These are phyloP conservation scores for Protea cynaroides DNA, from an alignment of 164 flowering plant species.

Conservation along the genomic window DNA sequence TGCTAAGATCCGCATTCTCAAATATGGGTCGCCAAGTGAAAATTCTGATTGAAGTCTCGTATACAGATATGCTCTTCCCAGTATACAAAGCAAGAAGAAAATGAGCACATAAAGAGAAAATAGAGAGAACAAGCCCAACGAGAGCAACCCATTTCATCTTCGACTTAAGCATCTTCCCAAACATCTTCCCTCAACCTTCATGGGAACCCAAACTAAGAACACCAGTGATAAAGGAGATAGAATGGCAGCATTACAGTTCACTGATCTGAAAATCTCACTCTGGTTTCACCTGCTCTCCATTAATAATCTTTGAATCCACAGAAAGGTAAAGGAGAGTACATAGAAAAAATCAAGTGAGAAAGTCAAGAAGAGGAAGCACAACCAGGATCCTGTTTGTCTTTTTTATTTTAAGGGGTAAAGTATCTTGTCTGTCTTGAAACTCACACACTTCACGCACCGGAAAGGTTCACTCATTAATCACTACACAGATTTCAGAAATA, in stretches of 20 bases:
- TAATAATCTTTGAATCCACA: too few species aligned
- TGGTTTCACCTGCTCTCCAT: too few species aligned
- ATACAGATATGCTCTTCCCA: constrained; percentile 35
- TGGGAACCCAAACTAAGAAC: constrained; percentile 14
- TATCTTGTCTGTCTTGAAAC: too few species aligned
- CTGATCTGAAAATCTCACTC: background rate
- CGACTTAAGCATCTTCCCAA: constrained; percentile 57
- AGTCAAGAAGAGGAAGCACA: background rate
- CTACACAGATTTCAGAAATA: too few species aligned
- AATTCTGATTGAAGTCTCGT: constrained; percentile 60
- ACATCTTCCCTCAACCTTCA: constrained; percentile 58
- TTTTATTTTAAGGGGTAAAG: too few species aligned
- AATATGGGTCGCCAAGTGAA: constrained; percentile 83
- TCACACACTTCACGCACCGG: too few species aligned
- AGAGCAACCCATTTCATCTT: constrained; percentile 76
- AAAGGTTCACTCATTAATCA: too few species aligned
- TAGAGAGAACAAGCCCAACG: constrained; percentile 66
- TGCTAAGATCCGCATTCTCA: constrained; percentile 39
- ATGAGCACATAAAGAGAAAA: constrained; percentile 65
- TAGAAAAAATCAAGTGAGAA: background rate
- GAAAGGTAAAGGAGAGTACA: too few species aligned
- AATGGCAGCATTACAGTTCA: background rate
- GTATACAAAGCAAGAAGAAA: constrained; percentile 78
- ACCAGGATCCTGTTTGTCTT: too few species aligned
- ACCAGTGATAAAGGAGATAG: background rate